phyloP scores from a whole-genome alignment of 768 basidiomycete genomes.

The Strobilomyces echinocephalus region DNA sequence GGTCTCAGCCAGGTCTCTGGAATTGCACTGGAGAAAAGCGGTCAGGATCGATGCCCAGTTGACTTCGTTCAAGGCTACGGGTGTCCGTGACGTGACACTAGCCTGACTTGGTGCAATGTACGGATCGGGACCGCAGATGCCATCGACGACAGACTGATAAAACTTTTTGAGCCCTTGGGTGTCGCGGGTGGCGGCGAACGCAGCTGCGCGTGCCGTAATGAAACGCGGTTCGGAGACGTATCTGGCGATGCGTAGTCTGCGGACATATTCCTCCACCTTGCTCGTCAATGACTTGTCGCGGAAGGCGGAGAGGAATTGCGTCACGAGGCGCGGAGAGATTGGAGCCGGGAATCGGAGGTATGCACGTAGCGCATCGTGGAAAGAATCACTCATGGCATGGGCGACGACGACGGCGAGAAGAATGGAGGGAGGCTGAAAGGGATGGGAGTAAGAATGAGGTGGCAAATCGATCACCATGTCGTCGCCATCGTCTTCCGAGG shows the following conservation, averaged over 20 bases:
- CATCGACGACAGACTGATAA: slow-evolving; percentile 49
- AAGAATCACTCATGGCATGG: slow-evolving; percentile 53
- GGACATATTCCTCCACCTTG: slow-evolving; percentile 43
- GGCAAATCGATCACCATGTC: slow-evolving; percentile 24
- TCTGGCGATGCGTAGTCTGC: slow-evolving; percentile 47
- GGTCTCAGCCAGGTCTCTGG: slow-evolving; percentile 52
- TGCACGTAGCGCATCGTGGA: slow-evolving; percentile 47
- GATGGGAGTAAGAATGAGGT: slow-evolving; percentile 10
- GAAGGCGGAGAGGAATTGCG: slow-evolving; percentile 39
- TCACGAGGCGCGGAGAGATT: slow-evolving; percentile 32
- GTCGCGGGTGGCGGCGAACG: slow-evolving; percentile 37
- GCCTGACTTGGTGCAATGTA: slow-evolving; percentile 48
- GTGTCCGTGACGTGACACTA: slow-evolving; percentile 33
- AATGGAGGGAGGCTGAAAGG: slow-evolving; percentile 29
- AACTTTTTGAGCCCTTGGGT: slow-evolving; percentile 37
- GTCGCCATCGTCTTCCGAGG: slow-evolving; percentile 20
- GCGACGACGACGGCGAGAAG: slow-evolving; percentile 57
- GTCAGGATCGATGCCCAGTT: slow-evolving; percentile 64
- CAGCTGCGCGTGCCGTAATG: slow-evolving; percentile 47
- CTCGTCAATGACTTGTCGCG: slow-evolving; percentile 32
- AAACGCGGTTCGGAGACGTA: slow-evolving; percentile 46
- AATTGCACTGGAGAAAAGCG: slow-evolving; percentile 54
- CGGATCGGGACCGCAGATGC: slow-evolving; percentile 46
- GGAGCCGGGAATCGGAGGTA: slow-evolving; percentile 38
- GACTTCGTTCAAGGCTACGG: slow-evolving; percentile 50